Evolutionary conservation across 78 protist species (phyloP).

Genomic region (slime mould (Dictyostelium discoideum)): dicty_2.7 NC_007088.5:7314001-7314500

Average conservation of each 20-base stretch:
- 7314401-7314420: neutral
- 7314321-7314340: slow-evolving; percentile 27
- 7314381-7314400: neutral
- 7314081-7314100: neutral
- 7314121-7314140: neutral
- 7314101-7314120: too few relatives aligned
- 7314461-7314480: neutral
- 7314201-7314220: neutral
- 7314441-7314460: neutral
- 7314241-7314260: slow-evolving; percentile 37
- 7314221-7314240: slow-evolving; percentile 14
- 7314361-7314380: slow-evolving; percentile 59
- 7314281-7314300: slow-evolving; percentile 43
- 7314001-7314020: slow-evolving; percentile 60
- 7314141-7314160: slow-evolving; percentile 71
- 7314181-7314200: slow-evolving; percentile 4
- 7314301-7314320: neutral
- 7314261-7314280: slow-evolving; percentile 37
- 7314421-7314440: too few relatives aligned
- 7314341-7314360: slow-evolving; percentile 44
- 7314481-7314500: neutral
- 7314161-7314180: slow-evolving; percentile 77
- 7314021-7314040: slow-evolving; percentile 51
- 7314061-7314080: too few relatives aligned
- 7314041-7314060: neutral